Evolutionary conservation across 1,284 basidiomycete genomes (phyloP).

Genomic region (Ustilago curta): DNA sequence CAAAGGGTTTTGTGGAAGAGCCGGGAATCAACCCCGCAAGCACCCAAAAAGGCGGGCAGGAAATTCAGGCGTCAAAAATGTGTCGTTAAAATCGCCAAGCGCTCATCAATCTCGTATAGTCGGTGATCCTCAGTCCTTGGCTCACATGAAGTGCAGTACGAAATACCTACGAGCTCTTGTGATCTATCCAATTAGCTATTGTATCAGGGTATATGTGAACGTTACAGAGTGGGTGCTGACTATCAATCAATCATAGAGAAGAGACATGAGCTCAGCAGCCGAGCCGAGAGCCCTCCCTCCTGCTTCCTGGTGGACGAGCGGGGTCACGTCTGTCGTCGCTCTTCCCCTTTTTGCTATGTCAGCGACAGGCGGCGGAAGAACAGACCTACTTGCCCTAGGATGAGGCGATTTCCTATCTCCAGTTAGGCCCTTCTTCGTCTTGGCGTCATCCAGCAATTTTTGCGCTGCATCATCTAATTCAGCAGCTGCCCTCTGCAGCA

Average conservation of each 20-base stretch:
- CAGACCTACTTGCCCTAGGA: constrained; percentile 19
- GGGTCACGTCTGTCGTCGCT: constrained; percentile 13
- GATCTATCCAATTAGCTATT: background rate
- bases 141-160: no score
- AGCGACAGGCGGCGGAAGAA: background rate
- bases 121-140: no score
- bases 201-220: constrained; percentile 17
- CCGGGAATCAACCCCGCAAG: constrained; percentile 10
- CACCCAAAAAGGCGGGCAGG: no score
- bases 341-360: constrained; percentile 13
- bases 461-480: constrained; percentile 20
- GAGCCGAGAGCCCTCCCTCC: background rate
- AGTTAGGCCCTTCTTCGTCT: background rate
- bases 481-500: constrained; percentile 8
- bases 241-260: constrained; percentile 10
- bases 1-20: background rate
- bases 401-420: constrained; percentile 24
- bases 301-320: constrained; percentile 3
- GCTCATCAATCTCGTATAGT: no score
- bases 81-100: background rate
- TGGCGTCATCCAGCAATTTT: constrained; percentile 2
- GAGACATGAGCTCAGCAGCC: constrained; percentile 13
- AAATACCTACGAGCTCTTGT: background rate
- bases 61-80: background rate
- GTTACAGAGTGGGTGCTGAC: background rate